Evolutionary conservation across 768 basidiomycete species (phyloP), one percentile per base, ranked within the genome.

Genomic region (Symmetrospora coprosmae): DNA sequence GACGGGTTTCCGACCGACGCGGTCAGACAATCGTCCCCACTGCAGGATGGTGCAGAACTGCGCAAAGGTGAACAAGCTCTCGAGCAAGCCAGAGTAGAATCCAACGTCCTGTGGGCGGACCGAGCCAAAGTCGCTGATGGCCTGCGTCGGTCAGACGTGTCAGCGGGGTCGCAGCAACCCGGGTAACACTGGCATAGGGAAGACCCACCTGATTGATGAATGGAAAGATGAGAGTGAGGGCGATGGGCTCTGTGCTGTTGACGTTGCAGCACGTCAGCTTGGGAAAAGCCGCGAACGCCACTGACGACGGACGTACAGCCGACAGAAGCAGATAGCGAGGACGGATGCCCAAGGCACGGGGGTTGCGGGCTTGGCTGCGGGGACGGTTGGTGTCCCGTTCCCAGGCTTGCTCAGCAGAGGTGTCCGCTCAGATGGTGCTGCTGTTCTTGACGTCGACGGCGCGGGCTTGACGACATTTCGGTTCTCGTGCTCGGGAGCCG

Each of bases 1-100:
- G 0, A 69, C 67, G 1, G 67, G 69, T 14, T 67, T 68, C 5
- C 69, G 60, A 2, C 69, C 69, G 1, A 68, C 66, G 1, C 67
- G 60, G 39, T 69, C 69, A 2, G 53, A 60, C 2, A 68, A 63
- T 0, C 66, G 40, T 11, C 69, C 67, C 67, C 67, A 69, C 14
- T 25, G 51, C 21, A 63, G 19, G 19, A 63, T 59, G 11, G 64
- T 67, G 25, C 34, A n/a, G 33, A 67, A 66, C 2, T 65, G 65
- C 1, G 61, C 45, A 7, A 69, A 40, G 8, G 67, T 63, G 39
- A 67, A 69, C 14, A 64, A 38, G 13, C 49, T 47, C 23, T 68
- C 68, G 45, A 62, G 37, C 28, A 53, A 17, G 19, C 62, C 62
- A n/a, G 58, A 23, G 21, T 52, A 46, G 39, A 60, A 63, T 17